These are phyloP conservation scores for Fusarium transvaalense DNA, from an alignment of 2,329 filamentous ascomycete genomes.

Conservation along the genomic window DNA sequence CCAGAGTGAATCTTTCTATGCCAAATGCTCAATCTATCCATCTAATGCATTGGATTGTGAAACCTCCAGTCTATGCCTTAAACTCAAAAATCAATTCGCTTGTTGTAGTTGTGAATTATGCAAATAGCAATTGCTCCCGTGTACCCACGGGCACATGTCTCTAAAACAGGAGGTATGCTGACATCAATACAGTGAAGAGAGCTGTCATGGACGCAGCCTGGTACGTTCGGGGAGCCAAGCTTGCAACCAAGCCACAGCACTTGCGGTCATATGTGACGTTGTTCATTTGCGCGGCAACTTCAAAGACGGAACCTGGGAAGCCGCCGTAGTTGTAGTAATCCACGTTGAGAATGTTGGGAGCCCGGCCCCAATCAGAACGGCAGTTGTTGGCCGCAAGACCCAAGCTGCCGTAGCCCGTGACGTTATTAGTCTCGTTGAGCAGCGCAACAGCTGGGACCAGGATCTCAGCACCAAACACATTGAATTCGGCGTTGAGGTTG, in stretches of 20 bases:
- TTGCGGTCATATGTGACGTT: constrained; percentile 74
- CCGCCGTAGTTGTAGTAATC: constrained; percentile 85
- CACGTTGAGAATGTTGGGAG: constrained; percentile 84
- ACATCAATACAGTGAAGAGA: constrained; percentile 40
- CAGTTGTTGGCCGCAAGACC: constrained; percentile 75
- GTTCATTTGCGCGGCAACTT: constrained; percentile 76
- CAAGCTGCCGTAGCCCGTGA: constrained; percentile 73
- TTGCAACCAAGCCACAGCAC: constrained; percentile 65
- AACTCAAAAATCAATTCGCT: constrained; percentile 37
- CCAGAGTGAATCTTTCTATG: constrained; percentile 11
- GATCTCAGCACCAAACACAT: constrained; percentile 71
- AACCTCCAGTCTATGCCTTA: constrained; percentile 28
- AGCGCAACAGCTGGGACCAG: constrained; percentile 78
- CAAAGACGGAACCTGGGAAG: constrained; percentile 78
- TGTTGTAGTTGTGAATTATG: constrained; percentile 16
- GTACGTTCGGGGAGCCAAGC: constrained; percentile 48
- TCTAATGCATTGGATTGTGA: constrained; percentile 29
- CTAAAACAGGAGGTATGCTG: constrained; percentile 42
- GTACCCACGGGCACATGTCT: neutral
- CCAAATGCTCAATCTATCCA: constrained; percentile 20
- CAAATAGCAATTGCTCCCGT: constrained; percentile 2
- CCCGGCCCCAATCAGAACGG: constrained; percentile 69
- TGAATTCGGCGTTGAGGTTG: constrained; percentile 86
- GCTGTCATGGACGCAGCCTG: constrained; percentile 37
- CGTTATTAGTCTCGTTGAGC: constrained; percentile 79